phyloP scores from a whole-genome alignment of 805 yeast genomes.

The Lachancea waltii region DNA sequence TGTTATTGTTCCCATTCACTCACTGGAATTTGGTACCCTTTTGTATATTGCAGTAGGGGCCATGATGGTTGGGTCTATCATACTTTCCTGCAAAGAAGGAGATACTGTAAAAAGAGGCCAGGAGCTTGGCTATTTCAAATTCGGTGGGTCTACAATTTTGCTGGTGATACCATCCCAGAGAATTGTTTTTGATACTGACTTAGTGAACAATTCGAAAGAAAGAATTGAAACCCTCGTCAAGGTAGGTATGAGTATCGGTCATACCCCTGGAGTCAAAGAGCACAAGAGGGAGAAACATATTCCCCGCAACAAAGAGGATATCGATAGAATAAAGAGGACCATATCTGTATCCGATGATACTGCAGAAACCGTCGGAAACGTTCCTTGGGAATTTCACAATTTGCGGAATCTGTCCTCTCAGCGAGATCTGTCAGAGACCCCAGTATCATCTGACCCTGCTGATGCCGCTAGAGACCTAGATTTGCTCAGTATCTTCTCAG shows the following conservation, averaged over 20 bases:
- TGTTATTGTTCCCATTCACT: slow-evolving; percentile 66
- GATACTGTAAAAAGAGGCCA: slow-evolving; percentile 58
- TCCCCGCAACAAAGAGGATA: slow-evolving; percentile 24
- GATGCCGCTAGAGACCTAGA: slow-evolving; percentile 3
- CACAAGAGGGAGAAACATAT: slow-evolving; percentile 39
- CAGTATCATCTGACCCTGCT: slow-evolving; percentile 2
- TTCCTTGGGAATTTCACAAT: slow-evolving; percentile 27
- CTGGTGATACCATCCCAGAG: slow-evolving; percentile 48
- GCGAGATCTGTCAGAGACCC: neutral
- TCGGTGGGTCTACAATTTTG: slow-evolving; percentile 89
- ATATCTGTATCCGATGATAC: slow-evolving; percentile 25
- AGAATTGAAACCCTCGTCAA: slow-evolving; percentile 76
- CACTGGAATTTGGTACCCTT: slow-evolving; percentile 71
- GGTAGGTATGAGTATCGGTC: slow-evolving; percentile 93
- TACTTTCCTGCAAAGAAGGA: slow-evolving; percentile 60
- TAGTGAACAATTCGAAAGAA: slow-evolving; percentile 57
- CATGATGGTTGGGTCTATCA: slow-evolving; percentile 95
- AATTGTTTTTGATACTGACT: slow-evolving; percentile 66
- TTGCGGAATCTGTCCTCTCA: slow-evolving; percentile 9
- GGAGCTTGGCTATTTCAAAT: slow-evolving; percentile 90
- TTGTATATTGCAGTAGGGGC: slow-evolving; percentile 86
- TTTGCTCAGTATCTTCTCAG: neutral
- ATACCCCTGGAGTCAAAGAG: slow-evolving; percentile 46
- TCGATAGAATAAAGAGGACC: slow-evolving; percentile 26
- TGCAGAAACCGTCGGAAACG: slow-evolving; percentile 16